Evolutionary conservation across 2,329 filamentous ascomycete species (phyloP).

Genomic region (Helminthosporium solani): DNA sequence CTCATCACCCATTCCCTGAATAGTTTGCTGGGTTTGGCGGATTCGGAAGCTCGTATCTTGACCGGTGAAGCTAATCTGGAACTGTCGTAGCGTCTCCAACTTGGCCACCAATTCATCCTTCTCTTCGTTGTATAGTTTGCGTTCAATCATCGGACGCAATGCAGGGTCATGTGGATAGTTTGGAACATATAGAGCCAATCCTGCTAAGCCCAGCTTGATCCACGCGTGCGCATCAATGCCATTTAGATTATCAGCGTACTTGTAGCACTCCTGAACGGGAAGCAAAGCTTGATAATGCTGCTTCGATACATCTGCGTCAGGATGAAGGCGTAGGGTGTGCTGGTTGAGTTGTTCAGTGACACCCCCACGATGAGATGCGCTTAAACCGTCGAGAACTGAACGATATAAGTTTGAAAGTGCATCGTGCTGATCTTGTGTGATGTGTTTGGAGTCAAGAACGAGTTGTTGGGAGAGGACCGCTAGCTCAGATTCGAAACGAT

Average conservation of each 20-base stretch:
- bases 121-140: slow-evolving; percentile 58
- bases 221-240: slow-evolving; percentile 57
- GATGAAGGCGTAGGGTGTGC: slow-evolving; percentile 9
- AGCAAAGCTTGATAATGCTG: slow-evolving; percentile 38
- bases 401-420: slow-evolving; percentile 32
- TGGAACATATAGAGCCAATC: slow-evolving; percentile 79
- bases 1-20: slow-evolving; percentile 64
- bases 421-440: slow-evolving; percentile 34
- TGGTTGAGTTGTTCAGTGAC: slow-evolving; percentile 10
- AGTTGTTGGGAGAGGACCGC: slow-evolving; percentile 41
- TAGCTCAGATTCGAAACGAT: slow-evolving; percentile 45
- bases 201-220: slow-evolving; percentile 72
- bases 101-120: slow-evolving; percentile 57
- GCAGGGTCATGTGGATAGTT: slow-evolving; percentile 84
- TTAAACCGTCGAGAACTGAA: slow-evolving; percentile 20
- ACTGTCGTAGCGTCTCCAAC: slow-evolving; percentile 61
- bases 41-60: slow-evolving; percentile 67
- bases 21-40: slow-evolving; percentile 61
- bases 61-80: slow-evolving; percentile 68
- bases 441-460: slow-evolving; percentile 32
- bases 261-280: slow-evolving; percentile 16
- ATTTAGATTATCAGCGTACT: neutral
- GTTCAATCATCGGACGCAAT: slow-evolving; percentile 62
- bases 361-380: slow-evolving; percentile 21
- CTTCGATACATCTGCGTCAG: slow-evolving; percentile 13